A percentile compares a stretch with the other conserved stretches of the same genome.
Conservation (phyloP, 2,329 filamentous ascomycete species). For the Colletotrichum sp. region DNA sequence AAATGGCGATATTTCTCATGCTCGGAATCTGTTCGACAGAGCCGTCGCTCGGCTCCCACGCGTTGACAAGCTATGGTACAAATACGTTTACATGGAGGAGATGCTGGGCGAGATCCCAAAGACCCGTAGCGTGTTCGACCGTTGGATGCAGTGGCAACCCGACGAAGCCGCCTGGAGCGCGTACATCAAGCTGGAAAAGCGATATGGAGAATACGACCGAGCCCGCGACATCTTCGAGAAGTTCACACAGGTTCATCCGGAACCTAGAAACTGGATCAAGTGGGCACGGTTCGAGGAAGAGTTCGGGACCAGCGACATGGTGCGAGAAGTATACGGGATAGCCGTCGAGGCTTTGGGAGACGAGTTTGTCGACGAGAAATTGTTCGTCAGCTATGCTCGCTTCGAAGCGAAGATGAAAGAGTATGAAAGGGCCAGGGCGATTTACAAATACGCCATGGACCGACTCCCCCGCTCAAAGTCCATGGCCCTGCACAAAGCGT, state of each 20-base stretch:
- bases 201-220: constrained; percentile 89
- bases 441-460: constrained; percentile 96
- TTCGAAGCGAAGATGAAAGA: constrained; percentile 96
- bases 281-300: constrained; percentile 99
- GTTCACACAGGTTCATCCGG: constrained; percentile 91
- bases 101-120: constrained; percentile 94
- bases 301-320: constrained; percentile 87
- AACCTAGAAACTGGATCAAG: constrained; percentile 97
- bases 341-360: constrained; percentile 91
- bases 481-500: constrained; percentile 85
- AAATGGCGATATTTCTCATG: constrained; percentile 90
- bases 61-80: constrained; percentile 98
- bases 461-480: constrained; percentile 88
- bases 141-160: constrained; percentile 98
- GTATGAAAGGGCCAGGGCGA: constrained; percentile 89
- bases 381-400: constrained; percentile 94
- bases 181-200: constrained; percentile 96
- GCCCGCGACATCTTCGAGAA: constrained; percentile 89
- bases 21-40: constrained; percentile 89
- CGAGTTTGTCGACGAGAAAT: constrained; percentile 93
- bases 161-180: constrained; percentile 95
- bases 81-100: constrained; percentile 99
- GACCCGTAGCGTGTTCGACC: constrained; percentile 91
- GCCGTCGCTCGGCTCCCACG: constrained; percentile 92
- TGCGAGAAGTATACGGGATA: constrained; percentile 88